Percentiles rank a stretch among this genome's conserved stretches.
Conservation (phyloP, 208 protist genomes). For the Lotmaria passim region DNA sequence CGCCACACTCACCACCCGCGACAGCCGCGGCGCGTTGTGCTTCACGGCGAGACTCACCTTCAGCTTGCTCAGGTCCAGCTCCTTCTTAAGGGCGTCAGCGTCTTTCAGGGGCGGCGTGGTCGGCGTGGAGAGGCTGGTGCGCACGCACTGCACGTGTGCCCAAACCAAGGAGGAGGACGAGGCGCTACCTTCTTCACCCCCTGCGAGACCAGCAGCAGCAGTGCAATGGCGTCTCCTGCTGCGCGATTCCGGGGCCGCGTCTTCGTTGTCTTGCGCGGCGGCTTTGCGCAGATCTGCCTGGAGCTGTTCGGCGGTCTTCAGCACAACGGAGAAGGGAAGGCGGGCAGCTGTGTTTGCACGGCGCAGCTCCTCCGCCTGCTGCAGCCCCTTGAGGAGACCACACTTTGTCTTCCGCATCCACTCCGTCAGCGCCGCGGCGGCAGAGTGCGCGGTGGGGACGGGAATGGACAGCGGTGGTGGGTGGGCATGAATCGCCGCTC, state of each 20-base stretch:
- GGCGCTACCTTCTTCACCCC: background rate
- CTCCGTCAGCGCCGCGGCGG: conserved; percentile 9
- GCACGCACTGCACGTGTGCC: conserved; percentile 9
- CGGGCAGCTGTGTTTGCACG: background rate
- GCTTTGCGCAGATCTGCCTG: background rate
- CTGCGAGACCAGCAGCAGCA: background rate
- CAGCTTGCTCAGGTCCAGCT: conserved; percentile 8
- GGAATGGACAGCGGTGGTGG: conserved; percentile 15
- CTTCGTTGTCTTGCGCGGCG: background rate
- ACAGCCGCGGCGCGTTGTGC: conserved; percentile 36
- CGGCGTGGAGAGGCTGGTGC: conserved; percentile 8
- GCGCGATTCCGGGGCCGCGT: background rate
- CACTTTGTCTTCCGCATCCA: conserved; percentile 11
- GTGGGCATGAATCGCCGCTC: background rate
- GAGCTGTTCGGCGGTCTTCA: background rate
- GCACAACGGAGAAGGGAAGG: background rate
- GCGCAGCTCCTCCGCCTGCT: conserved; percentile 14
- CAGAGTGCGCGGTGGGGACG: conserved; percentile 1
- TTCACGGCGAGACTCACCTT: conserved; percentile 33
- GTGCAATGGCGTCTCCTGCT: background rate
- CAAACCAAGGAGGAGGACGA: background rate
- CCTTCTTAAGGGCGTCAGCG: conserved; percentile 1
- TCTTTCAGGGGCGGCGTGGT: background rate
- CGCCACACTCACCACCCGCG: conserved; percentile 24
- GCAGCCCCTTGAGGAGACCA: background rate